Conservation (phyloP, 2,329 filamentous ascomycete species). For the Fonsecaea multimorphosa region DNA sequence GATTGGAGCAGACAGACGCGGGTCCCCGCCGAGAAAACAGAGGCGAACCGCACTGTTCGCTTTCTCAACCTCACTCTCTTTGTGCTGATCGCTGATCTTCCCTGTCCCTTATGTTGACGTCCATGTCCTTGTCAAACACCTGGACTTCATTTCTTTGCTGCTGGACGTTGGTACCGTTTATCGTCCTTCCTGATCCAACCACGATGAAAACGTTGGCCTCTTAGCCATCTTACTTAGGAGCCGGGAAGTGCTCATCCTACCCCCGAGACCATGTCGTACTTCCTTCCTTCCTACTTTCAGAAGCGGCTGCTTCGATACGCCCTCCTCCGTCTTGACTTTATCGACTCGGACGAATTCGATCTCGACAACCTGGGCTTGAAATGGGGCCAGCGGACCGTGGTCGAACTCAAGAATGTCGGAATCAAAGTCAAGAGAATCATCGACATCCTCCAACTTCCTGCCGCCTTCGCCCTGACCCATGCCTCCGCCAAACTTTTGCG, state of each 20-base stretch:
- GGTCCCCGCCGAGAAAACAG: constrained; percentile 3
- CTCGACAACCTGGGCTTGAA: constrained; percentile 84
- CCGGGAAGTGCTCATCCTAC: constrained; percentile 19
- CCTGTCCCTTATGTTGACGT: constrained; percentile 18
- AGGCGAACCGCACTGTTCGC: no score
- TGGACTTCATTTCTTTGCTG: constrained; percentile 5
- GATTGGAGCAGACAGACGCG: constrained; percentile 14
- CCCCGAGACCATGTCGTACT: constrained; percentile 66
- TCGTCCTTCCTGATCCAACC: not conserved
- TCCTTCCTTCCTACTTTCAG: constrained; percentile 79
- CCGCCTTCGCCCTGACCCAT: constrained; percentile 30
- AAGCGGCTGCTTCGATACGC: constrained; percentile 89
- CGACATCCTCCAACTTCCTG: constrained; percentile 40
- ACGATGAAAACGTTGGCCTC: constrained; percentile 21
- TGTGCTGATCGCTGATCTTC: constrained; percentile 13
- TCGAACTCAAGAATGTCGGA: constrained; percentile 87
- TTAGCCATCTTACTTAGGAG: constrained; percentile 17
- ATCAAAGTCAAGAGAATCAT: constrained; percentile 37
- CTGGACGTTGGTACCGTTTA: not conserved
- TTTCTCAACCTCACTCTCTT: constrained; percentile 7
- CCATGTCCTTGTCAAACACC: constrained; percentile 15
- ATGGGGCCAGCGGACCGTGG: constrained; percentile 78
- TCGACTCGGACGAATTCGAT: constrained; percentile 86
- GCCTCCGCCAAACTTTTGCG: constrained; percentile 78
- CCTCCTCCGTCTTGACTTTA: constrained; percentile 78